phyloP scores from a whole-genome alignment of 1,284 basidiomycete species.

The Pseudozyma tsukubaensis region DNA sequence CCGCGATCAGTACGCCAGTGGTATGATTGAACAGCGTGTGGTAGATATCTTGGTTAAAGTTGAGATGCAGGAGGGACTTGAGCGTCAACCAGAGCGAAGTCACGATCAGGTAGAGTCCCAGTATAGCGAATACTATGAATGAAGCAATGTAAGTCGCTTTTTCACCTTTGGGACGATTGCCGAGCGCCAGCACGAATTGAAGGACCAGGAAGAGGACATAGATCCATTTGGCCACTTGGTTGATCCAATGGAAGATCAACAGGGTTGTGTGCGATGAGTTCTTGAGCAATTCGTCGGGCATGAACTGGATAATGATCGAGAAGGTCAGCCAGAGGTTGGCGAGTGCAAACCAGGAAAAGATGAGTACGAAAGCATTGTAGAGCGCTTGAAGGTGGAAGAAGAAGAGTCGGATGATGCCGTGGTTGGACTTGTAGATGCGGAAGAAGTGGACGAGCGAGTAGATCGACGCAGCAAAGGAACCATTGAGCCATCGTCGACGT shows the following conservation, averaged over 20 bases:
- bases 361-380: constrained; percentile 88
- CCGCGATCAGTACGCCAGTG: constrained; percentile 64
- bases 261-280: constrained; percentile 77
- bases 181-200: constrained; percentile 90
- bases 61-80: constrained; percentile 39
- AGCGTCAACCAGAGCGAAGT: constrained; percentile 66
- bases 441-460: constrained; percentile 90
- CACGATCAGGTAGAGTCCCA: constrained; percentile 65
- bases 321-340: constrained; percentile 96
- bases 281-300: constrained; percentile 79
- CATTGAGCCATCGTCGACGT: constrained; percentile 93
- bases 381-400: constrained; percentile 94
- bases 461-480: constrained; percentile 94
- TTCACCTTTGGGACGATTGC: constrained; percentile 94
- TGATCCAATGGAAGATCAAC: constrained; percentile 79
- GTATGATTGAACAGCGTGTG: constrained; percentile 57
- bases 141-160: constrained; percentile 82
- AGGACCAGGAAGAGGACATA: constrained; percentile 87
- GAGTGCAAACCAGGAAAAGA: constrained; percentile 91
- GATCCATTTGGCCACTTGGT: constrained; percentile 83
- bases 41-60: constrained; percentile 22
- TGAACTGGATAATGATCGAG: constrained; percentile 91
- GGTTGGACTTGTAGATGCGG: constrained; percentile 88
- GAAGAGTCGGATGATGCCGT: constrained; percentile 84
- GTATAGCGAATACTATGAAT: constrained; percentile 74